A percentile compares a stretch with the other conserved stretches of the same genome.
phyloP scores from a whole-genome alignment of 768 basidiomycete species.

The Hericium erinaceus region DNA sequence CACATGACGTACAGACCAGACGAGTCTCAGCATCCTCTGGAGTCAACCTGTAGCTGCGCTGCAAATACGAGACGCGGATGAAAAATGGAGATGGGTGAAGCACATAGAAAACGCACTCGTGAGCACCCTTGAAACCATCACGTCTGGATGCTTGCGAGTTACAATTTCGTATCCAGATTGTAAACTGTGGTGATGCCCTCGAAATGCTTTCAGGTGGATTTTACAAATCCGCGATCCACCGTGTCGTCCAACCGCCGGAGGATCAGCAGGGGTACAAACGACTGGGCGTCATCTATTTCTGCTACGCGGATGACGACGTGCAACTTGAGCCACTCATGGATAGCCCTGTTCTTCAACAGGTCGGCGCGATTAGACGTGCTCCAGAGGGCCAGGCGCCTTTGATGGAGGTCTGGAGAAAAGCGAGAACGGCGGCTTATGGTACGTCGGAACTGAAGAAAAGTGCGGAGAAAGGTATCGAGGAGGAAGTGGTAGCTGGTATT shows the following conservation, averaged over 20 bases:
- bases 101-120: constrained; percentile 23
- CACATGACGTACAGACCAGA: constrained; percentile 16
- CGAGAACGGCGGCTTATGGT: constrained; percentile 23
- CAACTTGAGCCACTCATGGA: constrained; percentile 18
- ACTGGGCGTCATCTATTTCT: constrained; percentile 27
- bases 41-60: constrained; percentile 26
- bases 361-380: constrained; percentile 17
- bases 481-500: constrained; percentile 21
- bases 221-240: constrained; percentile 27
- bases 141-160: not conserved
- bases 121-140: not conserved
- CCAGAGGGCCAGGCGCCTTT: constrained; percentile 19
- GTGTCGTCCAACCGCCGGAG: constrained; percentile 25
- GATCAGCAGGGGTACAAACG: constrained; percentile 24
- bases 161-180: constrained; percentile 22
- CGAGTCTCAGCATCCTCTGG: constrained; percentile 23
- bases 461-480: constrained; percentile 19
- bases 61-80: constrained; percentile 24
- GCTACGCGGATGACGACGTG: constrained; percentile 22
- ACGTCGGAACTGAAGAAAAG: constrained; percentile 20
- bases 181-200: constrained; percentile 24
- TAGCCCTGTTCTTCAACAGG: constrained; percentile 21
- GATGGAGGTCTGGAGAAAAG: constrained; percentile 21
- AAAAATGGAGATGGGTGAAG: constrained; percentile 25
- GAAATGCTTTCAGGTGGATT: constrained; percentile 25